Conservation (phyloP, 2,329 filamentous ascomycete genomes). For the Ascochyta koolunga region DNA sequence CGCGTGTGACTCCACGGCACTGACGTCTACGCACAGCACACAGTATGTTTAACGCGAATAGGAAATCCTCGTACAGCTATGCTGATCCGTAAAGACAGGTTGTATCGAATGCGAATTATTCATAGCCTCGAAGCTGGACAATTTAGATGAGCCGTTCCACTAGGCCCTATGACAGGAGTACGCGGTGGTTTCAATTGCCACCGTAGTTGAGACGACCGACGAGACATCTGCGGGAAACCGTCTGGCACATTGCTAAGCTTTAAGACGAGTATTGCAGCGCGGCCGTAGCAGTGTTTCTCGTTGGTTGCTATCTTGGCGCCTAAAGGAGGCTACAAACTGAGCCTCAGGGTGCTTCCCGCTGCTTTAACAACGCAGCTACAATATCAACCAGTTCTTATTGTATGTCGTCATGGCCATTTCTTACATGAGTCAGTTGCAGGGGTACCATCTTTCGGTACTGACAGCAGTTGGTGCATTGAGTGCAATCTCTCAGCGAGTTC, state of each 20-base stretch:
- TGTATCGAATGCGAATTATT: background rate
- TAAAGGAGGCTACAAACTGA: too few species aligned
- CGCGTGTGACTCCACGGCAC: background rate
- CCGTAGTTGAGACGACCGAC: background rate
- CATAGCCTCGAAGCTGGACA: background rate
- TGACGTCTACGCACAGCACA: too few species aligned
- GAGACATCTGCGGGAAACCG: background rate
- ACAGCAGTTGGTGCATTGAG: background rate
- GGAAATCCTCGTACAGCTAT: background rate
- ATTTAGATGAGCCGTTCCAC: background rate
- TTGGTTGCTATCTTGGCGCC: background rate
- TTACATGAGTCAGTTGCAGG: slow-evolving; percentile 1
- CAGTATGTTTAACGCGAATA: background rate
- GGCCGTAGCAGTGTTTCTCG: too few species aligned
- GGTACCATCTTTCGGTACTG: background rate
- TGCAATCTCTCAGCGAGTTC: background rate
- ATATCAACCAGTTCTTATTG: background rate
- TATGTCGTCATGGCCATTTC: background rate
- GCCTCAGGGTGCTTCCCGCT: background rate
- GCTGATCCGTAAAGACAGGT: background rate
- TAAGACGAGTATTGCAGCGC: background rate
- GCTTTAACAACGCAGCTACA: background rate
- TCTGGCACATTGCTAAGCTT: background rate
- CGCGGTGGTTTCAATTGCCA: slow-evolving; percentile 12
- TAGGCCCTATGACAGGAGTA: background rate